phyloP scores from a whole-genome alignment of 352 stramenopile genomes.

The Globisporangium ultimum region DNA sequence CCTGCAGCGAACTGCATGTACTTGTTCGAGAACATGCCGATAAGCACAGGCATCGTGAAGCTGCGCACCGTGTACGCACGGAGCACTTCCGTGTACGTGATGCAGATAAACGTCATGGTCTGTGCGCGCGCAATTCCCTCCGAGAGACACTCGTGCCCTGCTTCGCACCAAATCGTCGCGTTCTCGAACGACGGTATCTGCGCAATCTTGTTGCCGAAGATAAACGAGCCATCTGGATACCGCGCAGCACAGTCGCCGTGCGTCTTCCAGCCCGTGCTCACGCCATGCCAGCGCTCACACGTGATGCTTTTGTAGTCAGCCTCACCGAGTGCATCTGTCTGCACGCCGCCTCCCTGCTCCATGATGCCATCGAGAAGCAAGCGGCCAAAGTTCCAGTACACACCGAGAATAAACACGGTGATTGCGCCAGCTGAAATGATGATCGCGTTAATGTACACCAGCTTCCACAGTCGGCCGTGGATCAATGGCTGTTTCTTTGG shows the following conservation, averaged over 20 bases:
- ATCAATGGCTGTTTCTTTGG: slow-evolving; percentile 55
- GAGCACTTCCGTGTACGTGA: slow-evolving; percentile 72
- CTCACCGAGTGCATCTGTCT: no score
- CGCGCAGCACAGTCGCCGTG: slow-evolving; percentile 54
- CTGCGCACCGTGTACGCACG: slow-evolving; percentile 75
- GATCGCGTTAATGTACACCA: slow-evolving; percentile 54
- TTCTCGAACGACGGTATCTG: slow-evolving; percentile 40
- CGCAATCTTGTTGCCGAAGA: slow-evolving; percentile 42
- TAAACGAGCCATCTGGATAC: slow-evolving; percentile 39
- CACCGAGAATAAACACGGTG: slow-evolving; percentile 50
- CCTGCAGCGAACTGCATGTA: slow-evolving; percentile 54
- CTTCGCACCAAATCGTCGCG: slow-evolving; percentile 53
- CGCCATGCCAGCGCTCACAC: slow-evolving; percentile 55
- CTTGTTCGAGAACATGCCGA: slow-evolving; percentile 61
- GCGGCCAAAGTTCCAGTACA: slow-evolving; percentile 73
- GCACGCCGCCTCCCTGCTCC: slow-evolving; percentile 33
- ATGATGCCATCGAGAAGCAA: slow-evolving; percentile 56
- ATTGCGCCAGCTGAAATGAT: slow-evolving; percentile 42
- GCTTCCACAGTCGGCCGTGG: slow-evolving; percentile 56
- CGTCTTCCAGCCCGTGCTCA: slow-evolving; percentile 41
- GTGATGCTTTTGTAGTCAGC: slow-evolving; percentile 20
- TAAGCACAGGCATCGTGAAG: slow-evolving; percentile 61
- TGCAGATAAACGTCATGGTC: slow-evolving; percentile 70
- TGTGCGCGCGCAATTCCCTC: slow-evolving; percentile 56
- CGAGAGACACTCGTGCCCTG: slow-evolving; percentile 56